phyloP scores from a whole-genome alignment of 345 rosid genomes.

The Eutrema yunnanense region DNA sequence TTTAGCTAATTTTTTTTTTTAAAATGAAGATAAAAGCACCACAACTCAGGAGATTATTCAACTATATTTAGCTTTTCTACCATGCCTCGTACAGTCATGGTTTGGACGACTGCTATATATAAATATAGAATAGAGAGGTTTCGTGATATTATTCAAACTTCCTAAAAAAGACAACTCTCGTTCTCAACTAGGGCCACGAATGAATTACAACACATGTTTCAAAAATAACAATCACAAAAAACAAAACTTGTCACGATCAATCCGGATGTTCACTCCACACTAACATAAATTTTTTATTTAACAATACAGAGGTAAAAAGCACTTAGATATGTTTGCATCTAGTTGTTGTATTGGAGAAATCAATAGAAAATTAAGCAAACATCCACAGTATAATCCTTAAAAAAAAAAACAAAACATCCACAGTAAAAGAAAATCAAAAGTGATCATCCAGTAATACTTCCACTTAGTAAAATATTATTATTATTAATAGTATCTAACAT shows the following conservation, averaged over 20 bases:
- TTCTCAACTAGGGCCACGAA: too few species aligned
- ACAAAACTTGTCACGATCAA: slow-evolving; percentile 2
- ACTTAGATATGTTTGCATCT: background rate
- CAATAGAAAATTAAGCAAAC: background rate
- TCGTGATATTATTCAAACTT: too few species aligned
- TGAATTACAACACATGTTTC: background rate
- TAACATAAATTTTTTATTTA: background rate
- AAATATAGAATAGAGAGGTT: too few species aligned
- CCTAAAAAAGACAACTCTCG: too few species aligned
- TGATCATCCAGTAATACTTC: background rate
- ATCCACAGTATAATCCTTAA: background rate
- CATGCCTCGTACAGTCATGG: too few species aligned
- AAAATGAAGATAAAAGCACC: too few species aligned
- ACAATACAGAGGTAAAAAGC: background rate
- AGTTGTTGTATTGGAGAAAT: background rate
- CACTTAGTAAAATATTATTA: background rate
- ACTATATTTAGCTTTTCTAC: too few species aligned
- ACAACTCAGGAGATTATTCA: too few species aligned
- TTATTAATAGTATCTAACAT: too few species aligned
- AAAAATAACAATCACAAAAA: background rate
- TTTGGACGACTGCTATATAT: too few species aligned
- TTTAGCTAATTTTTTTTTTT: too few species aligned
- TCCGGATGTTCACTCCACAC: slow-evolving; percentile 1
- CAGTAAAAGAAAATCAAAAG: background rate
- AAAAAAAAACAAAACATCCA: too few species aligned